Conservation (phyloP, 768 basidiomycete genomes). For the Leccinum incarnatum region DNA sequence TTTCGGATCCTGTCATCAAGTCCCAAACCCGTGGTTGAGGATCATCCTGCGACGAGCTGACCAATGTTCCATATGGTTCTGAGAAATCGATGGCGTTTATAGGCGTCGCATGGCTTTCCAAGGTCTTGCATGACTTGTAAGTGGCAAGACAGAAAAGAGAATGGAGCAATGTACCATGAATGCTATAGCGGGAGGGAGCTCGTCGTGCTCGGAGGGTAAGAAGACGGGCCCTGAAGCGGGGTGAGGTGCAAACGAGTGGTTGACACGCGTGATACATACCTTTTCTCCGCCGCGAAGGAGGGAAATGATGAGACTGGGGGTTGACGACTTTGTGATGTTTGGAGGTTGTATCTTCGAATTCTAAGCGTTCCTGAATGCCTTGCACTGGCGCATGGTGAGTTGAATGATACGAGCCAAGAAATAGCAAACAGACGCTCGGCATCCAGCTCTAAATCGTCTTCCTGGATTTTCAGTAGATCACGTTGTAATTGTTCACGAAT, state of each 20-base stretch:
- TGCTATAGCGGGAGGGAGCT: slow-evolving; percentile 88
- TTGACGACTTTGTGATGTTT: slow-evolving; percentile 23
- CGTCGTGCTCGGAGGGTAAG: slow-evolving; percentile 95
- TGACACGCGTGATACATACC: slow-evolving; percentile 10
- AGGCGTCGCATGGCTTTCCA: slow-evolving; percentile 76
- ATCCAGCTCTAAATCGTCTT: slow-evolving; percentile 95
- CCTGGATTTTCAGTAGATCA: slow-evolving; percentile 82
- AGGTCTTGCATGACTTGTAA: slow-evolving; percentile 52
- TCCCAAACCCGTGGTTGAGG: slow-evolving; percentile 93
- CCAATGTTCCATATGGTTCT: slow-evolving; percentile 93
- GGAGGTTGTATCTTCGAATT: slow-evolving; percentile 56
- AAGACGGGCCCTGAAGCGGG: slow-evolving; percentile 76
- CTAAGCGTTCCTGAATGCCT: slow-evolving; percentile 83
- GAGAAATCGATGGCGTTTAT: slow-evolving; percentile 92
- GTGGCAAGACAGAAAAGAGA: background rate
- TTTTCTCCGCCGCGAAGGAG: slow-evolving; percentile 35
- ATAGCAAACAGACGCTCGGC: slow-evolving; percentile 74
- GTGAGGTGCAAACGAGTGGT: slow-evolving; percentile 3
- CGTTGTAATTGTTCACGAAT: slow-evolving; percentile 79
- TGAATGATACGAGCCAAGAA: background rate
- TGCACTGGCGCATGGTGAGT: slow-evolving; percentile 53
- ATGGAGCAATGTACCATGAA: slow-evolving; percentile 73
- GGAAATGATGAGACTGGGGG: slow-evolving; percentile 13
- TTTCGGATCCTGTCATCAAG: slow-evolving; percentile 81
- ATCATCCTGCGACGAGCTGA: slow-evolving; percentile 85